Percentiles rank a stretch among this genome's conserved stretches.
phyloP scores from a whole-genome alignment of 2,329 filamentous ascomycete genomes.

The Geosmithia putterillii region DNA sequence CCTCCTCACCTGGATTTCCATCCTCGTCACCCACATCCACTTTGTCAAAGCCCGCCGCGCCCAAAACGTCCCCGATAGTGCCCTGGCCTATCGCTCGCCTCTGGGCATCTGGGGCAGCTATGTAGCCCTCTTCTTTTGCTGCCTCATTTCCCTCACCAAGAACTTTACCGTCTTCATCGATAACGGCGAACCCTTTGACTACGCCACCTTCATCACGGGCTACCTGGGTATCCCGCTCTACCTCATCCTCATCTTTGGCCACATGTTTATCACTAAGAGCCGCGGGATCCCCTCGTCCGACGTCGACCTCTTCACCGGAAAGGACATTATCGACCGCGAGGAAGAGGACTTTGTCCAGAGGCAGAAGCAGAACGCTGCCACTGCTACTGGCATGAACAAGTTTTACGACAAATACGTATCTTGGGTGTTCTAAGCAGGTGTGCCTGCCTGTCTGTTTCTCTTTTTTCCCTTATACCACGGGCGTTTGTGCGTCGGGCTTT shows the following conservation, averaged over 20 bases:
- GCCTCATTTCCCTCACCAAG: conserved; percentile 68
- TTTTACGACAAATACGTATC: conserved; percentile 24
- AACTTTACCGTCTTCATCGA: conserved; percentile 63
- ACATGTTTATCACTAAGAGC: conserved; percentile 45
- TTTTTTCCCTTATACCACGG: too few species aligned
- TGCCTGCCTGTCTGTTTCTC: neutral
- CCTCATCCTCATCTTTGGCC: conserved; percentile 54
- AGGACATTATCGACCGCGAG: conserved; percentile 61
- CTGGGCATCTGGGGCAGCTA: conserved; percentile 61
- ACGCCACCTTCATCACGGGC: conserved; percentile 66
- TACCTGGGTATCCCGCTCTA: conserved; percentile 70
- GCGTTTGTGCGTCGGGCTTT: too few species aligned
- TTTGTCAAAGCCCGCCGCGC: conserved; percentile 51
- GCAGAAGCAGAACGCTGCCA: conserved; percentile 14
- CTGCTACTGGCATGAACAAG: conserved; percentile 13
- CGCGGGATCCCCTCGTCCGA: conserved; percentile 42
- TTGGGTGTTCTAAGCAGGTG: conserved; percentile 19
- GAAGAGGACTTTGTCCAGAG: conserved; percentile 54
- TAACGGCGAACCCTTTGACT: conserved; percentile 45
- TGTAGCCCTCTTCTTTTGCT: conserved; percentile 55
- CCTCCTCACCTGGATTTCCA: conserved; percentile 54
- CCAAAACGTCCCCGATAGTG: conserved; percentile 41
- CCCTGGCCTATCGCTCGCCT: conserved; percentile 55
- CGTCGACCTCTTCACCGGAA: conserved; percentile 60
- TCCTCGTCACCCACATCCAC: conserved; percentile 54